Percentiles rank a stretch among this genome's conserved stretches.
Evolutionary conservation across 2,329 filamentous ascomycete genomes (phyloP).

Genomic region (Talaromyces verruculosus): DNA sequence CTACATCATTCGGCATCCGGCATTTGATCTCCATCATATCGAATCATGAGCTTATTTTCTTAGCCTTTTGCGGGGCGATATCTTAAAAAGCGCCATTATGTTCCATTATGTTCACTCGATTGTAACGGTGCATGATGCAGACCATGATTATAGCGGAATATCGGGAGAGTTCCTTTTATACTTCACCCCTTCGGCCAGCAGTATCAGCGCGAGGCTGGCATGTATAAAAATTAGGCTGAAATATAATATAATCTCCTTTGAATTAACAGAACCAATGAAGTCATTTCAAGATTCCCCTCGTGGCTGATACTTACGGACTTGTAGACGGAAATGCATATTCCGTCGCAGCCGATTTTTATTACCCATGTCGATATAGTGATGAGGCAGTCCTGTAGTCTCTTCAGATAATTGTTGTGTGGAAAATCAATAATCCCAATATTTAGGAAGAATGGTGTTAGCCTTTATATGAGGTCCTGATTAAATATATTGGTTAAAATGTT

Average conservation of each 20-base stretch:
- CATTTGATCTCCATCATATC: background rate
- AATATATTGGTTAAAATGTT: too few species aligned
- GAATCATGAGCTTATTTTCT: background rate
- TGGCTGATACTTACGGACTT: background rate
- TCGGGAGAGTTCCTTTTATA: background rate
- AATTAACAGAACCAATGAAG: background rate
- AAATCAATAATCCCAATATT: too few species aligned
- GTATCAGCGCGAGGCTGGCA: background rate
- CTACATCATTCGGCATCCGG: background rate
- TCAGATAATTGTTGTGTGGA: too few species aligned
- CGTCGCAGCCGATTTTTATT: background rate
- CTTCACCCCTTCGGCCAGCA: background rate
- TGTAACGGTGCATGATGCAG: background rate
- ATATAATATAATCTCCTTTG: background rate
- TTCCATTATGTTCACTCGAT: background rate
- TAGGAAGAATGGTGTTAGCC: too few species aligned
- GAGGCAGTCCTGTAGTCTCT: too few species aligned
- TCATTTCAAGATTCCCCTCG: too few species aligned
- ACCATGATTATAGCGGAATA: slow-evolving; percentile 4
- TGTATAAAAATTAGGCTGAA: slow-evolving; percentile 3
- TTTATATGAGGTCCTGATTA: too few species aligned
- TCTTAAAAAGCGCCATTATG: background rate
- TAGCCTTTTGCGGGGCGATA: background rate
- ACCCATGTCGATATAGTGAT: background rate
- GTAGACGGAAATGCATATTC: background rate